phyloP scores from a whole-genome alignment of 495 filamentous ascomycete genomes.

The Aspergillus affinis region DNA sequence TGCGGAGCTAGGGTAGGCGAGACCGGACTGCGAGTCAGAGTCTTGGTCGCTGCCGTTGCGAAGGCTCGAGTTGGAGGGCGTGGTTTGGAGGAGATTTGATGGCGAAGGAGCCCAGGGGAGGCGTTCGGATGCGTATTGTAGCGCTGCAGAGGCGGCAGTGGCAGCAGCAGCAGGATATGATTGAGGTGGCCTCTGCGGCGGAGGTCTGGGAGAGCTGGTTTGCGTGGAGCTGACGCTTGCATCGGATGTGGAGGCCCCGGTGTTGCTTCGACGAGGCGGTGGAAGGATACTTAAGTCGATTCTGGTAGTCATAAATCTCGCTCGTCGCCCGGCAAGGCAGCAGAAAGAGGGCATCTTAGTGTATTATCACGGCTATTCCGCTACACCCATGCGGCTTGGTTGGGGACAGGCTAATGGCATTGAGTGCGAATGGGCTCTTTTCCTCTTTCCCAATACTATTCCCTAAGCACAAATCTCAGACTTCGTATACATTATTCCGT shows the following conservation, averaged over 20 bases:
- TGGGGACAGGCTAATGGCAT: too few species aligned
- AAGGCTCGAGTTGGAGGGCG: conserved; percentile 30
- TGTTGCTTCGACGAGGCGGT: conserved; percentile 41
- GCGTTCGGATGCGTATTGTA: conserved; percentile 37
- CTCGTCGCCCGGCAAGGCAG: too few species aligned
- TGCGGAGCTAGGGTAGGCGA: conserved; percentile 10
- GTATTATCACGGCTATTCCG: too few species aligned
- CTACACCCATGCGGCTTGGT: too few species aligned
- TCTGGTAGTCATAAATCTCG: too few species aligned
- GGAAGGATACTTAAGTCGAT: too few species aligned
- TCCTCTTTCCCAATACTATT: too few species aligned
- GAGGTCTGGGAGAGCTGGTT: conserved; percentile 13
- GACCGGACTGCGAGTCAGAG: conserved; percentile 18
- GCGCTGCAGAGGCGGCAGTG: conserved; percentile 28
- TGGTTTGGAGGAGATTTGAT: conserved; percentile 19
- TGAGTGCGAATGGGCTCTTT: too few species aligned
- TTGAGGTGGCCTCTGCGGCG: conserved; percentile 23
- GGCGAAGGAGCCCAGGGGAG: conserved; percentile 26
- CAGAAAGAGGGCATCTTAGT: too few species aligned
- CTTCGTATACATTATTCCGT: too few species aligned
- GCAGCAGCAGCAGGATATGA: conserved; percentile 36
- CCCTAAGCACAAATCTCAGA: too few species aligned
- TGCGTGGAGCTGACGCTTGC: conserved; percentile 9
- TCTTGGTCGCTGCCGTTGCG: conserved; percentile 17
- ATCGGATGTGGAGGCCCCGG: conserved; percentile 20